These are phyloP conservation scores for Lophiostoma macrostomum DNA, from an alignment of 495 filamentous ascomycete genomes.

Conservation along the genomic window DNA sequence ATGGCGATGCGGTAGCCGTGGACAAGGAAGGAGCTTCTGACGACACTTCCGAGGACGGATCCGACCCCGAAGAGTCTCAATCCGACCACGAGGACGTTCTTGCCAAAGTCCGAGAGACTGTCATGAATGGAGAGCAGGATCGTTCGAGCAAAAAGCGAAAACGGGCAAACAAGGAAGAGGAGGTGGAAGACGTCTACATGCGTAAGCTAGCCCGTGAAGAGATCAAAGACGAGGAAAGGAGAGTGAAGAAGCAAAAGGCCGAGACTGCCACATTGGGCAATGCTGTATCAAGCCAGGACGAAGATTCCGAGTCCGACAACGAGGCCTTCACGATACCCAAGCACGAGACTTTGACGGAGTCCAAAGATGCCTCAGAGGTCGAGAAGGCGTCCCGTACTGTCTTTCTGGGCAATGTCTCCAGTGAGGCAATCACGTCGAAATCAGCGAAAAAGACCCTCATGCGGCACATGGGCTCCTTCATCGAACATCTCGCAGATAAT, in stretches of 20 bases:
- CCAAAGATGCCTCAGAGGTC: slow-evolving; percentile 53
- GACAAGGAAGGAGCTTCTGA: neutral
- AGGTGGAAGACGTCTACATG: slow-evolving; percentile 81
- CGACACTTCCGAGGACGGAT: neutral
- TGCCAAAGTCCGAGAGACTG: slow-evolving; percentile 16
- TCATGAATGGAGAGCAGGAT: slow-evolving; percentile 13
- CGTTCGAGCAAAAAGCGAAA: slow-evolving; percentile 62
- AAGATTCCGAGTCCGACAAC: slow-evolving; percentile 36
- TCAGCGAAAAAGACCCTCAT: slow-evolving; percentile 71
- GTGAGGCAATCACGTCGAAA: slow-evolving; percentile 74
- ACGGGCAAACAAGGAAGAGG: slow-evolving; percentile 63
- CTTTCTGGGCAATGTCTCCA: slow-evolving; percentile 90
- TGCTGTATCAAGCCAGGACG: slow-evolving; percentile 39
- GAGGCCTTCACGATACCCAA: slow-evolving; percentile 44
- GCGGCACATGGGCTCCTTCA: slow-evolving; percentile 61
- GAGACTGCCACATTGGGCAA: slow-evolving; percentile 39
- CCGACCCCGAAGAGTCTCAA: slow-evolving; percentile 1
- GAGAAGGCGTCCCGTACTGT: slow-evolving; percentile 88
- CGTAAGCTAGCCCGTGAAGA: slow-evolving; percentile 63
- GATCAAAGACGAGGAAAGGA: slow-evolving; percentile 44
- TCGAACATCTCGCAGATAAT: slow-evolving; percentile 41
- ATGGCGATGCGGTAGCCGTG: neutral
- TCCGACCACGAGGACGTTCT: slow-evolving; percentile 8
- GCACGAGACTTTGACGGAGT: slow-evolving; percentile 57
- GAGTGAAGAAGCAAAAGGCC: slow-evolving; percentile 48